A percentile compares a stretch with the other conserved stretches of the same genome.
These are phyloP conservation scores for Aspergillus eucalypticola DNA, from an alignment of 2,329 filamentous ascomycete species.

Conservation along the genomic window DNA sequence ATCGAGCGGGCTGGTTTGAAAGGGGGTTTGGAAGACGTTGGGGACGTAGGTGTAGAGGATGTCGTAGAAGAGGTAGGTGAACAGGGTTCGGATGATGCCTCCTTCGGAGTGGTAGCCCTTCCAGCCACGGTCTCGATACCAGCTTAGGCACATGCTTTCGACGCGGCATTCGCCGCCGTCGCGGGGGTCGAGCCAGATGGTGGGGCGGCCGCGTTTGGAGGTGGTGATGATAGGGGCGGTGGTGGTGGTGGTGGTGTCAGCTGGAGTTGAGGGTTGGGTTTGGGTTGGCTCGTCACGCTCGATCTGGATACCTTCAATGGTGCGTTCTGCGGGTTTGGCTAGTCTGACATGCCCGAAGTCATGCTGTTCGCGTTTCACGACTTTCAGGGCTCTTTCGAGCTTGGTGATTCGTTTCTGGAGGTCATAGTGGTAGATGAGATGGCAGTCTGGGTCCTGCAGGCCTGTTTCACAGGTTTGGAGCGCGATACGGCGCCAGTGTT, in stretches of 20 bases:
- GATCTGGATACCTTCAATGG: slow-evolving; percentile 74
- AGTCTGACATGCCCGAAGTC: slow-evolving; percentile 87
- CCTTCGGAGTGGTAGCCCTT: slow-evolving; percentile 95
- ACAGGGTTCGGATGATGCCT: slow-evolving; percentile 86
- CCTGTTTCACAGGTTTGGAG: slow-evolving; percentile 80
- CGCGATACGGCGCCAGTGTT: slow-evolving; percentile 77
- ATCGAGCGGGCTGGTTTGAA: slow-evolving; percentile 90
- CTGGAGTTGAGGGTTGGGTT: neutral
- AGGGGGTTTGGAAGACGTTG: slow-evolving; percentile 95
- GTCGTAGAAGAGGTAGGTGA: slow-evolving; percentile 89
- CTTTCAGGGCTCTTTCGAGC: slow-evolving; percentile 78
- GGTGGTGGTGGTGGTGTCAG: too few species aligned
- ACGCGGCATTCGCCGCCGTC: slow-evolving; percentile 77
- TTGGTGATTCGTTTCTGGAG: slow-evolving; percentile 92
- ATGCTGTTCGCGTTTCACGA: slow-evolving; percentile 84
- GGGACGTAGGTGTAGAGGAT: slow-evolving; percentile 90
- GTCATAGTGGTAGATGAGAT: slow-evolving; percentile 91
- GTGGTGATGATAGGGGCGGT: too few species aligned
- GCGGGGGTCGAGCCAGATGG: slow-evolving; percentile 80
- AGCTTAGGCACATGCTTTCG: slow-evolving; percentile 88
- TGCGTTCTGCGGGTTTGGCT: slow-evolving; percentile 71
- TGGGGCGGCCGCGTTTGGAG: slow-evolving; percentile 53
- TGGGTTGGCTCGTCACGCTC: slow-evolving; percentile 55
- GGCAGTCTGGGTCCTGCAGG: slow-evolving; percentile 83
- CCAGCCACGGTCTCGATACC: slow-evolving; percentile 81